Conservation (phyloP, 192 early-diverging fungal species). For the Backusella psychrophila region DNA sequence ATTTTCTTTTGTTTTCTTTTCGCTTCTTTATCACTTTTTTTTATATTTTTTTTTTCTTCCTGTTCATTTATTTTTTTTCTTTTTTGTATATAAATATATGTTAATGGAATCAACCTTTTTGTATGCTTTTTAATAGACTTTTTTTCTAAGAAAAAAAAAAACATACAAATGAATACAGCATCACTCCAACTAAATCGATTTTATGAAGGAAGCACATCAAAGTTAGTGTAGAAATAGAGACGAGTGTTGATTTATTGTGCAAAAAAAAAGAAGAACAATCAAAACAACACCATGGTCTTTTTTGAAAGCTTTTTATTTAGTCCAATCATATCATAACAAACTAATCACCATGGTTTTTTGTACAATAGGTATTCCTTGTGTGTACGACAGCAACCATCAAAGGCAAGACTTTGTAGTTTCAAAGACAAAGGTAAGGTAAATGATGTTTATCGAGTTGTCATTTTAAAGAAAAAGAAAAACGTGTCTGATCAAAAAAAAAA, state of each 20-base stretch:
- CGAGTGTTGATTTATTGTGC: not conserved
- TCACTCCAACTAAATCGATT: not conserved
- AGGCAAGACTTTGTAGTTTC: constrained; percentile 18
- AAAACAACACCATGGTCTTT: not conserved
- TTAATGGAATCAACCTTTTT: not conserved
- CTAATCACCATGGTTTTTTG: not conserved
- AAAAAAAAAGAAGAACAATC: not conserved
- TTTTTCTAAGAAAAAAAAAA: not conserved
- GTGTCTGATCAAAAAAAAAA: too few relatives aligned
- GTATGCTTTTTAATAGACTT: not conserved
- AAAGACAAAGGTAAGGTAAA: constrained; percentile 29
- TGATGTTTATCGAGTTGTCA: not conserved
- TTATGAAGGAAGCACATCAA: not conserved
- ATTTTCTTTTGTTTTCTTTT: constrained; percentile 1
- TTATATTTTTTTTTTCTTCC: not conserved
- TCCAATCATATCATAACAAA: not conserved
- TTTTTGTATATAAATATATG: not conserved
- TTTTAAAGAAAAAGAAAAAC: not conserved
- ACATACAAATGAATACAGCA: not conserved
- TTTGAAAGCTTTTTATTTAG: not conserved
- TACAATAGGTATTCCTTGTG: constrained; percentile 6
- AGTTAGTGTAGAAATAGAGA: not conserved
- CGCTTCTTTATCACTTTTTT: constrained; percentile 1
- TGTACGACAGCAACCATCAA: constrained; percentile 14
- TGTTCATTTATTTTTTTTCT: not conserved